Conservation (phyloP, 768 basidiomycete genomes). For the Phylloporus arenicola region DNA sequence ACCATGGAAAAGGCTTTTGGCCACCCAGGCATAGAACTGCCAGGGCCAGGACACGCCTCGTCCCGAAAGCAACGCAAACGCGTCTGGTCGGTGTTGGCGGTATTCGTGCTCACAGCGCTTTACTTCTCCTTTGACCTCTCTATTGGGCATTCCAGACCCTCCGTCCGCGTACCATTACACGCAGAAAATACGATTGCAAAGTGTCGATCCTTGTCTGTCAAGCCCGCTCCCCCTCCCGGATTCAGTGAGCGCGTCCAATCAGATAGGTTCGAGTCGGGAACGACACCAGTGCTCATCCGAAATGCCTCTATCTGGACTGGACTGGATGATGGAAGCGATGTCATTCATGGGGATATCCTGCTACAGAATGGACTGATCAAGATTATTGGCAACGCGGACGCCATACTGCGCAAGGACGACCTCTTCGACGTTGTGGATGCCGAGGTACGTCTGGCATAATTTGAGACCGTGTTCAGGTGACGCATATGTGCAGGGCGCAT, state of each 20-base stretch:
- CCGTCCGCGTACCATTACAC: conserved; percentile 15
- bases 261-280: conserved; percentile 53
- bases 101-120: conserved; percentile 13
- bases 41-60: background rate
- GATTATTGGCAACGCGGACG: conserved; percentile 38
- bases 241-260: conserved; percentile 48
- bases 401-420: background rate
- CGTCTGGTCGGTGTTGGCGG: conserved; percentile 13
- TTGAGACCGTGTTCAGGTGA: background rate
- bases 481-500: conserved; percentile 41
- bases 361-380: conserved; percentile 61
- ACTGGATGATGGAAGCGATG: conserved; percentile 46
- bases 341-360: conserved; percentile 55
- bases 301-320: conserved; percentile 84
- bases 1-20: conserved; percentile 11
- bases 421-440: conserved; percentile 41
- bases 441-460: conserved; percentile 13
- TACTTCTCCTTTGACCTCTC: conserved; percentile 12
- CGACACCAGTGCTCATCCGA: conserved; percentile 47
- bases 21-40: background rate
- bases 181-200: conserved; percentile 33
- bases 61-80: conserved; percentile 6
- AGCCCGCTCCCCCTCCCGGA: conserved; percentile 40
- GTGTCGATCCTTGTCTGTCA: conserved; percentile 41
- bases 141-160: background rate